Evolutionary conservation across 352 stramenopile species (phyloP).

Genomic region (Peronospora belbahrii): DNA sequence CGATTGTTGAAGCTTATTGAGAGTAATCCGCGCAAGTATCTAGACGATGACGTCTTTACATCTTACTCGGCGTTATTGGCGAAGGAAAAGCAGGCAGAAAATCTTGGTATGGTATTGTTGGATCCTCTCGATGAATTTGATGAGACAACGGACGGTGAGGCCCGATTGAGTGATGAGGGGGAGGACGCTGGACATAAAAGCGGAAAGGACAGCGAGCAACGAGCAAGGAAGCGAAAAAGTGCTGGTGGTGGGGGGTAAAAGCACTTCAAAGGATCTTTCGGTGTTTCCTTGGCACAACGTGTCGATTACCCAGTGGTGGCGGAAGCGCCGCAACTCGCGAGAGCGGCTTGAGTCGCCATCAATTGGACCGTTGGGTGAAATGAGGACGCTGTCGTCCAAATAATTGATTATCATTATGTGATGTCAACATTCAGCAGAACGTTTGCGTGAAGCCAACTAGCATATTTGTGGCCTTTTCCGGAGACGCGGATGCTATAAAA

Average conservation of each 20-base stretch:
- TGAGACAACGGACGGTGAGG: constrained; percentile 57
- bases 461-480: constrained; percentile 39
- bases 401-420: constrained; percentile 5
- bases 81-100: constrained; percentile 53
- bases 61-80: constrained; percentile 65
- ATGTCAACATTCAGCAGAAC: neutral
- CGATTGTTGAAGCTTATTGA: constrained; percentile 80
- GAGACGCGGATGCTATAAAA: constrained; percentile 59
- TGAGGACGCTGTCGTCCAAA: constrained; percentile 7
- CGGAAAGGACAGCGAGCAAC: constrained; percentile 21
- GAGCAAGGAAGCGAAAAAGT: constrained; percentile 24
- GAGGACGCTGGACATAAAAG: constrained; percentile 28
- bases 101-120: constrained; percentile 19
- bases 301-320: constrained; percentile 77
- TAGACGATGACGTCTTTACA: constrained; percentile 81
- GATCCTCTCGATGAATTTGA: constrained; percentile 35
- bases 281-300: constrained; percentile 69
- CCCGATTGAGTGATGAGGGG: constrained; percentile 65
- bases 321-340: constrained; percentile 31
- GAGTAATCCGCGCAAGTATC: constrained; percentile 84
- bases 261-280: constrained; percentile 25
- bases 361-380: constrained; percentile 4
- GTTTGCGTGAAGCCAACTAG: constrained; percentile 62
- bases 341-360: constrained; percentile 19
- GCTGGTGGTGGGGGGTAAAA: constrained; percentile 17